Conservation (phyloP, 768 basidiomycete genomes). For the Suillus bovinus region DNA sequence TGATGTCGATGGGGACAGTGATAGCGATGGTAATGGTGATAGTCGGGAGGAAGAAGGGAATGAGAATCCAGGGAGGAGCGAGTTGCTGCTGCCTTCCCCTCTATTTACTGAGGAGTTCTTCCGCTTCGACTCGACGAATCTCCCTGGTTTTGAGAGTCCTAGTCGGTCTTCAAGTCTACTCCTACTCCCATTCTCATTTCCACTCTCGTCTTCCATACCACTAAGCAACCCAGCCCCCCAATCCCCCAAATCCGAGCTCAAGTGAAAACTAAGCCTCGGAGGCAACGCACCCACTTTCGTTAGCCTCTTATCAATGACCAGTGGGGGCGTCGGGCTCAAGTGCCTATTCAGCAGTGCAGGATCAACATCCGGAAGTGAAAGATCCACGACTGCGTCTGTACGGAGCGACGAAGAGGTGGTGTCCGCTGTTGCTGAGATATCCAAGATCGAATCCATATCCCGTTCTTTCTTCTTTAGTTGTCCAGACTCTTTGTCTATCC, state of each 20-base stretch:
- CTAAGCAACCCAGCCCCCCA: slow-evolving; percentile 58
- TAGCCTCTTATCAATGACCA: slow-evolving; percentile 31
- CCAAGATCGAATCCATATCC: slow-evolving; percentile 26
- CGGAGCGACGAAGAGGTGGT: slow-evolving; percentile 20
- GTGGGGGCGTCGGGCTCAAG: slow-evolving; percentile 29
- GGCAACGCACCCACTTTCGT: slow-evolving; percentile 28
- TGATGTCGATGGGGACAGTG: background rate
- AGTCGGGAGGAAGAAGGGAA: background rate
- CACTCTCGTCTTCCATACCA: slow-evolving; percentile 43
- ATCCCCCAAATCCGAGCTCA: slow-evolving; percentile 38
- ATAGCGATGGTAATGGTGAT: background rate
- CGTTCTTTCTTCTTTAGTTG: slow-evolving; percentile 1
- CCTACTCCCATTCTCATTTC: background rate
- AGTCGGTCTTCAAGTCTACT: background rate
- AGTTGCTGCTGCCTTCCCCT: slow-evolving; percentile 3
- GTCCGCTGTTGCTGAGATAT: slow-evolving; percentile 18
- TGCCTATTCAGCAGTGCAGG: slow-evolving; percentile 10
- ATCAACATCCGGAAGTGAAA: slow-evolving; percentile 10
- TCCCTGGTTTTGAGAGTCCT: background rate
- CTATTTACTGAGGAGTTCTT: slow-evolving; percentile 11
- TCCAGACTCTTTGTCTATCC: slow-evolving; percentile 10
- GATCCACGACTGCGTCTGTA: background rate
- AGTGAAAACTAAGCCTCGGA: slow-evolving; percentile 57
- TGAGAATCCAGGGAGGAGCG: background rate
- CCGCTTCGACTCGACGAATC: background rate